Evolutionary conservation across 257 asterid genomes (phyloP), one percentile per base, ranked within the genome.

Genomic region (Leonotis leonurus): DNA sequence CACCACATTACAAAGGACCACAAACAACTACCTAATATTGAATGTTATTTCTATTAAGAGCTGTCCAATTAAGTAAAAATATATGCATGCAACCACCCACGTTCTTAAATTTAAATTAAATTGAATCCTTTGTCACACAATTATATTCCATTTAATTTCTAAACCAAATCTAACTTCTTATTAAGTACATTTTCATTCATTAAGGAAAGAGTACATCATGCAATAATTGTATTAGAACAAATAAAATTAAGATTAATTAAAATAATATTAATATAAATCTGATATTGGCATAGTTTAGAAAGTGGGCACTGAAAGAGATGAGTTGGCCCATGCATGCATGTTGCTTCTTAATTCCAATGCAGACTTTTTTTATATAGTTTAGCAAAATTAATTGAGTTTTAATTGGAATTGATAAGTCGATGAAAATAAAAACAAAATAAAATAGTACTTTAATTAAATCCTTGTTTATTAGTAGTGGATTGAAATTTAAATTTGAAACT

Each of bases 251-350:
- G 30, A 18, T 29, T 7, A 21, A 56, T 56, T n/a, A n/a, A n/a
- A n/a, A n/a, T n/a, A 41, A 14, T 41, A 14, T n/a, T 14, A 41
- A 14, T 41, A 2, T 1, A 3, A 41, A 41, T 41, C 45, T 3
- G 45, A 39, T 39, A 17, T 39, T 39, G 2, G 17, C 45, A 39
- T 24, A 25, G 6, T 8, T 73, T 24, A 8, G 49, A 66, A 64
- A 60, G 56, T 75, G 75, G 48, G 53, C 52, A 36, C 68, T 61
- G 72, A 76, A 60, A 51, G 54, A 49, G 60, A 65, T 62, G 81
- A 82, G 57, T 77, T 82, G 75, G 75, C 80, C 78, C n/a, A n/a
- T n/a, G n/a, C n/a, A n/a, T n/a, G 78, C 86, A 76, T 68, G 48
- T 68, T 75, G 67, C 33, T 71, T 75, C 48, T 76, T 67, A 73